phyloP scores from a whole-genome alignment of 129 eudicot genomes.

The Solidago caesia region DNA sequence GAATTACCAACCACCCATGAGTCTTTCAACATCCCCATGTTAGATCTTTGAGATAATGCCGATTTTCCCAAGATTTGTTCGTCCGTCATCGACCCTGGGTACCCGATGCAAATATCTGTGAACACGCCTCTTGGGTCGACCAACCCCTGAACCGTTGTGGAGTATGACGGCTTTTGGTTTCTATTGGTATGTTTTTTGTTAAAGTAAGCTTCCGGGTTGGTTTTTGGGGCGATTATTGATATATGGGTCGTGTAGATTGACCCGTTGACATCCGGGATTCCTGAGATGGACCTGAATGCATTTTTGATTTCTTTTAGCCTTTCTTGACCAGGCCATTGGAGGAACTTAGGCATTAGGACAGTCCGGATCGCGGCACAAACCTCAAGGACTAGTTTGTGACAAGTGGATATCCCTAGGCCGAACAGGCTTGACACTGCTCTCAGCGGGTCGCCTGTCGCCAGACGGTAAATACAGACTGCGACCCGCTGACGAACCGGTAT shows the following conservation, averaged over 20 bases:
- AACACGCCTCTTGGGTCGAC: conserved; percentile 59
- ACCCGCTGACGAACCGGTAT: conserved; percentile 79
- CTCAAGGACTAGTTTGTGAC: conserved; percentile 76
- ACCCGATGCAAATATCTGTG: conserved; percentile 69
- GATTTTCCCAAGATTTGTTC: conserved; percentile 69
- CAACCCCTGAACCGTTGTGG: conserved; percentile 70
- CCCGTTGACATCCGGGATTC: conserved; percentile 59
- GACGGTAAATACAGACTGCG: conserved; percentile 69
- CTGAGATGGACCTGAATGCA: conserved; percentile 41
- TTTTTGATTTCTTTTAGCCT: conserved; percentile 33
- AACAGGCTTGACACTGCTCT: conserved; percentile 59
- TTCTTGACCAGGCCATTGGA: conserved; percentile 66
- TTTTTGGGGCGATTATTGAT: conserved; percentile 78
- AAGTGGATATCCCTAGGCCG: conserved; percentile 76
- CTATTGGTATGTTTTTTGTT: conserved; percentile 69
- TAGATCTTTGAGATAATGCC: conserved; percentile 45
- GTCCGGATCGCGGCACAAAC: conserved; percentile 58
- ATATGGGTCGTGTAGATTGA: conserved; percentile 74
- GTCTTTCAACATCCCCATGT: conserved; percentile 46
- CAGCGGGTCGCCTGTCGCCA: conserved; percentile 82
- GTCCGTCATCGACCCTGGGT: conserved; percentile 74
- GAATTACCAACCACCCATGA: conserved; percentile 55
- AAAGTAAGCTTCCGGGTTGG: conserved; percentile 47
- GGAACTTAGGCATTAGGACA: conserved; percentile 61
- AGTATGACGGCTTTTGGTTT: conserved; percentile 70